Percentiles rank a stretch among this genome's conserved stretches.
These are phyloP conservation scores for Trichophyton schoenleinii DNA, from an alignment of 2,329 filamentous ascomycete species.

Conservation along the genomic window DNA sequence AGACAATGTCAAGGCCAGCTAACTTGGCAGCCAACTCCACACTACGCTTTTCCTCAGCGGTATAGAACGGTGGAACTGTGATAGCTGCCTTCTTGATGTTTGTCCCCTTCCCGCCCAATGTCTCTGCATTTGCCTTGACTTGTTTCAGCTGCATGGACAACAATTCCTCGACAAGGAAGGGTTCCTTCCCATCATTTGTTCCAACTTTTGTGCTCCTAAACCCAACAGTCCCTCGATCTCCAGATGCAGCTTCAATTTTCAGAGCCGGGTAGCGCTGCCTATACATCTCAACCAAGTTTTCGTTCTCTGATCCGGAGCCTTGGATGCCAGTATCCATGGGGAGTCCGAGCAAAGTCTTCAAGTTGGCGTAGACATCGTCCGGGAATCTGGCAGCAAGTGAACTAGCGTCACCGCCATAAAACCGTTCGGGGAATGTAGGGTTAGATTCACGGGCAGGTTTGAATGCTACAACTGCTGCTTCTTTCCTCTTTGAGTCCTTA, in stretches of 20 bases:
- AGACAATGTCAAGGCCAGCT: conserved; percentile 74
- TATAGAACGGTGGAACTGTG: conserved; percentile 83
- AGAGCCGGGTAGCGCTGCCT: conserved; percentile 65
- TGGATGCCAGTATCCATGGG: conserved; percentile 37
- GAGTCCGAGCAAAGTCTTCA: conserved; percentile 82
- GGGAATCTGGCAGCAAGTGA: conserved; percentile 79
- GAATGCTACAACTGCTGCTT: conserved; percentile 80
- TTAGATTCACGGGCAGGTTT: conserved; percentile 63
- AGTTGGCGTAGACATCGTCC: conserved; percentile 83
- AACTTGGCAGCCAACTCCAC: conserved; percentile 73
- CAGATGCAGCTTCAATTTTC: conserved; percentile 44
- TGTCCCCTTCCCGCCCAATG: conserved; percentile 61
- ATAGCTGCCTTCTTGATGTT: conserved; percentile 71
- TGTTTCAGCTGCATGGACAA: conserved; percentile 93
- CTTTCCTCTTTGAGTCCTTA: conserved; percentile 95
- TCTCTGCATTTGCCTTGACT: conserved; percentile 77
- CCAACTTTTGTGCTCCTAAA: conserved; percentile 64
- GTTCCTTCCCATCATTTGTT: conserved; percentile 49
- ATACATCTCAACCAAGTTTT: conserved; percentile 55
- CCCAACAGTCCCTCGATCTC: conserved; percentile 55
- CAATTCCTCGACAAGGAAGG: conserved; percentile 75
- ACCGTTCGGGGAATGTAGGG: conserved; percentile 68
- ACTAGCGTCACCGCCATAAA: conserved; percentile 84
- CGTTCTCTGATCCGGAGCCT: conserved; percentile 24
- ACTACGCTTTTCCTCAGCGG: conserved; percentile 75